Evolutionary conservation across 768 basidiomycete genomes (phyloP), one percentile per base, ranked within the genome.

Genomic region (Phylloporus sp.): DNA sequence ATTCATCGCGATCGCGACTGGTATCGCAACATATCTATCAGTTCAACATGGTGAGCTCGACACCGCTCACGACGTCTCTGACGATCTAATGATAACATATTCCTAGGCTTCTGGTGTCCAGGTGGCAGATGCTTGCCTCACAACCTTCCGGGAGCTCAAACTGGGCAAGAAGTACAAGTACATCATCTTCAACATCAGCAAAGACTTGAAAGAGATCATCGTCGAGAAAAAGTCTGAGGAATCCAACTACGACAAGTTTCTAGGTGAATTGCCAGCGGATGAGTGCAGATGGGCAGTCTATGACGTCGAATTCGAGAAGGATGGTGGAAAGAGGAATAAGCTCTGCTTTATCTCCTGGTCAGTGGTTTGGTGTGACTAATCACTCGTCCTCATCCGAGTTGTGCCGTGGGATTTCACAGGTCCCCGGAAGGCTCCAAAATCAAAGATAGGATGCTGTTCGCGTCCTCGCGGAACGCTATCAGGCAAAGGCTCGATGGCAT

Each of bases 401-500:
- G 17, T 23, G 10, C 17, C 28, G 15, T 23, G 6, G 15, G 3
- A 38, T 52, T 28, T 26, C n/a, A 33, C 60, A 97, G 95, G 95
- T 76, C 83, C 15, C 94, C 96, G 50, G 93, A 96, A 59, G 66
- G 63, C 18, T 83, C 92, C 35, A 87, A 81, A 73, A 74, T 95
- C 67, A 93, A 83, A 72, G 69, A 77, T 63, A 97, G 94, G 85
- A 97, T 98, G 94, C 62, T 96, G 57, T 87, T 79, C 68, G 86
- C 95, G n/a, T 83, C 90, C 20, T 97, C 95, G 42, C 86, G 83
- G 64, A 88, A 91, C 13, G 86, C 84, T 6, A 69, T 99, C 45
- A 79, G 80, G 61, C 78, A 77, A 48, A 60, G 74, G 24, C 78
- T 98, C 18, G 79, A 78, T n/a, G 95, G 94, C 35, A 78, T 96